phyloP scores from a whole-genome alignment of 1,284 basidiomycete species.

The Neonothopanus nambi region DNA sequence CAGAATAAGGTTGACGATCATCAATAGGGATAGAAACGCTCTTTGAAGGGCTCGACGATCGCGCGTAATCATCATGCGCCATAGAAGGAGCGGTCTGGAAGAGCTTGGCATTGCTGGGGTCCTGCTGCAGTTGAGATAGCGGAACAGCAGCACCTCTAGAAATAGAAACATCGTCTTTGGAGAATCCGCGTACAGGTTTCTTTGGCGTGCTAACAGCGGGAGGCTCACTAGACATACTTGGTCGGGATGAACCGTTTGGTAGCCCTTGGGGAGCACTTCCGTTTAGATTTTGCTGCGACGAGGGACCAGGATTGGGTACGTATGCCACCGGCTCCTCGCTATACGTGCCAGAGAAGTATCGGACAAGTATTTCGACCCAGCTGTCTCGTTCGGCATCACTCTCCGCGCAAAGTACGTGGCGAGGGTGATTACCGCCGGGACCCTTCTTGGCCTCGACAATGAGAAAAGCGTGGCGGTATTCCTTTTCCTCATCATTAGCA shows the following conservation, averaged over 20 bases:
- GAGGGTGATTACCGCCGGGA: constrained; percentile 68
- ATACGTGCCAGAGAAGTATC: constrained; percentile 75
- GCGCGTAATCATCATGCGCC: constrained; percentile 38
- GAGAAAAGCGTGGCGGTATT: constrained; percentile 95
- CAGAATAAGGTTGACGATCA: constrained; percentile 30
- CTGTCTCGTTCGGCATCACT: constrained; percentile 90
- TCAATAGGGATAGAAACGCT: constrained; percentile 47
- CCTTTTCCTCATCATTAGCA: constrained; percentile 80
- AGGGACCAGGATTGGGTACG: constrained; percentile 21
- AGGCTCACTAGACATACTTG: constrained; percentile 11
- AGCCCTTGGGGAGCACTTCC: neutral
- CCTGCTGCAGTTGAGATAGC: constrained; percentile 56
- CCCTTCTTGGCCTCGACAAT: constrained; percentile 86
- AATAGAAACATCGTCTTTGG: constrained; percentile 64
- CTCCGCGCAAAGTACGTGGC: constrained; percentile 95
- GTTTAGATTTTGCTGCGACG: constrained; percentile 4
- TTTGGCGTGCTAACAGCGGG: constrained; percentile 14
- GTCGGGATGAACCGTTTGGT: constrained; percentile 20
- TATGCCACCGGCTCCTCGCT: constrained; percentile 60
- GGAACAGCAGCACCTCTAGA: constrained; percentile 56
- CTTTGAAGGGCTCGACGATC: constrained; percentile 55
- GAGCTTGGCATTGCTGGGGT: constrained; percentile 60
- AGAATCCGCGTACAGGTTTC: constrained; percentile 37
- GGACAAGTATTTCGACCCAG: constrained; percentile 94
- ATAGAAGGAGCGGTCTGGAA: constrained; percentile 44